phyloP scores from a whole-genome alignment of 176 grass and related monocot species.

The Aegilops longissima region DNA sequence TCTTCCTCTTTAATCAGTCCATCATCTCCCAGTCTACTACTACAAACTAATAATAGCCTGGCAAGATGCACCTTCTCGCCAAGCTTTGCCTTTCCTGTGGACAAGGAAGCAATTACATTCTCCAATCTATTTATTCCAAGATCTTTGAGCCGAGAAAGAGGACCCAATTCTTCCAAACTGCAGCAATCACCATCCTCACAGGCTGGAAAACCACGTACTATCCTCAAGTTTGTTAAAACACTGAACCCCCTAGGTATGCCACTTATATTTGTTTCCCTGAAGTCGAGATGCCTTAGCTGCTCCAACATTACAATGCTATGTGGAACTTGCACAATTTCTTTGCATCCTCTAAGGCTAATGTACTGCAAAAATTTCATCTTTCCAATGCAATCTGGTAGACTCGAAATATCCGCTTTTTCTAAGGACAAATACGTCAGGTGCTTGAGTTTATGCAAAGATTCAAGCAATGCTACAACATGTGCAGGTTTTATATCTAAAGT shows the following conservation, averaged over 20 bases:
- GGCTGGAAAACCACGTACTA: too few species aligned
- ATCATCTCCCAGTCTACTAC: neutral
- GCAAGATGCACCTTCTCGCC: neutral
- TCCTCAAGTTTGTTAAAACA: too few species aligned
- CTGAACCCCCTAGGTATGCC: too few species aligned
- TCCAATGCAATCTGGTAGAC: neutral
- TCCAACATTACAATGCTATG: too few species aligned
- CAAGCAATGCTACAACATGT: neutral
- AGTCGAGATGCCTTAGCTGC: too few species aligned
- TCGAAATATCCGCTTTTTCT: neutral
- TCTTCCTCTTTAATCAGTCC: too few species aligned
- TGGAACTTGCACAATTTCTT: neutral
- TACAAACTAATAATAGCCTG: neutral
- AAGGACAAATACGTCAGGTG: constrained; percentile 39
- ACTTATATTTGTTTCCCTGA: accelerated
- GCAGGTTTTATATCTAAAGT: neutral
- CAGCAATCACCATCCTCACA: too few species aligned
- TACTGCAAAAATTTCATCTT: constrained; percentile 31
- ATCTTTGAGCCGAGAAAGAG: too few species aligned
- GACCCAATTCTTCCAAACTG: too few species aligned
- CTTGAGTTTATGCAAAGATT: constrained; percentile 20
- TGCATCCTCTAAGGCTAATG: neutral
- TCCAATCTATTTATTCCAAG: neutral
- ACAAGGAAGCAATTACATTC: neutral
- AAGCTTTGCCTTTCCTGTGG: neutral